Conservation (phyloP, 2,329 filamentous ascomycete species). For the Lachnellula cervina region DNA sequence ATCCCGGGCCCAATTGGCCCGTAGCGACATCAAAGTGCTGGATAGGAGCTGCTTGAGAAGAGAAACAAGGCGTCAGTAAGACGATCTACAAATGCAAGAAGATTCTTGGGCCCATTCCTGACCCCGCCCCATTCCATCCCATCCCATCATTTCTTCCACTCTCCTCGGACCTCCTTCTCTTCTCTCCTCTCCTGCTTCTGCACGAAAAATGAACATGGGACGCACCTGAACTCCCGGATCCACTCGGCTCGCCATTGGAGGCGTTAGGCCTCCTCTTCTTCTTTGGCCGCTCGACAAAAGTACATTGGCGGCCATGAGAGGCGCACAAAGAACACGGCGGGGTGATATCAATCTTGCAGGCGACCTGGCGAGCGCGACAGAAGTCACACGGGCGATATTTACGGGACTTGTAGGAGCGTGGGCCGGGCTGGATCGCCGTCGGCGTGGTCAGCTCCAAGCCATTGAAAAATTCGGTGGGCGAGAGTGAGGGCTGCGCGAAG, state of each 20-base stretch:
- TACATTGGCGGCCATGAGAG: conserved; percentile 40
- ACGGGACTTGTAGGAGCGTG: conserved; percentile 29
- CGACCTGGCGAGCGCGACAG: conserved; percentile 41
- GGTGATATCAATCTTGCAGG: conserved; percentile 38
- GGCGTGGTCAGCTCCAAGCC: conserved; percentile 21
- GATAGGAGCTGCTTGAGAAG: conserved; percentile 14
- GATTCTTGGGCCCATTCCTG: too few relatives aligned
- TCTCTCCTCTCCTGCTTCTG: not conserved
- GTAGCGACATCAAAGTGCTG: conserved; percentile 24
- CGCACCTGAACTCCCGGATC: conserved; percentile 3
- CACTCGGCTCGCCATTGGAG: conserved; percentile 20
- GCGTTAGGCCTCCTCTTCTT: conserved; percentile 30
- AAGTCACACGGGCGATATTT: conserved; percentile 41
- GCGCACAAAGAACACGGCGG: conserved; percentile 41
- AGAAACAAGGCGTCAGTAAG: conserved; percentile 10
- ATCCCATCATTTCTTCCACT: too few relatives aligned
- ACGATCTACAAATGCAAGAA: not conserved
- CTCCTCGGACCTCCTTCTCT: not conserved
- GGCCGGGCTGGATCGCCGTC: conserved; percentile 24
- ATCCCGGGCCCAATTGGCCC: conserved; percentile 26
- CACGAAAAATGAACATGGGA: not conserved
- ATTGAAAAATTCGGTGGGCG: conserved; percentile 27
- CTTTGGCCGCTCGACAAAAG: conserved; percentile 38
- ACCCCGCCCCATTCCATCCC: not conserved
- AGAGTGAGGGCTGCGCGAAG: conserved; percentile 20